Evolutionary conservation across 768 basidiomycete species (phyloP), one percentile per base, ranked within the genome.

Genomic region (Lanmaoa rubissima): DNA sequence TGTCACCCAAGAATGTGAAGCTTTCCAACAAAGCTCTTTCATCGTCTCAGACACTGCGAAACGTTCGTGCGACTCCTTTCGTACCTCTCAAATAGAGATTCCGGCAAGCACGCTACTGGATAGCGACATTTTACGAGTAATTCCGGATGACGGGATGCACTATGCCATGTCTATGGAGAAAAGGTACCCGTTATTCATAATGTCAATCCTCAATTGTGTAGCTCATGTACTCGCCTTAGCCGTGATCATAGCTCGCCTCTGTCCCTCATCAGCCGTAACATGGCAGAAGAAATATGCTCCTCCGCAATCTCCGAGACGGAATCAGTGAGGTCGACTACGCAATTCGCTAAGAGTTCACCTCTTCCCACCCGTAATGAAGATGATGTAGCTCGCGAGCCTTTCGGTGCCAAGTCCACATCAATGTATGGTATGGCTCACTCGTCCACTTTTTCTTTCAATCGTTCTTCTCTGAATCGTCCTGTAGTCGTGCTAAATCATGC

Each of bases 81-180:
- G 12, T 45, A 21, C 34, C 8, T 58, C 41, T 57, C 43, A n/a
- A 39, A 52, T 32, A 1, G 50, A 41, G 36, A 4, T 24, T 13
- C 3, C 46, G 1, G 4, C 51, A 16, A 60, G 57, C 17, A 24
- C 43, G 48, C 26, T 68, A 34, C 36, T 59, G 21, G 49, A 61
- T 24, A 53, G 36, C 24, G 67, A 68, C 43, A 31, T 68, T 26
- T 47, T 50, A 31, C 67, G 67, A 19, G 57, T 69, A 21, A 53
- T 67, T 5, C 50, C 60, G 7, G 53, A 58, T 11, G 4, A 53
- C 34, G 43, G 32, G 19, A 34, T 24, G n/a, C 13, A 36, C 26
- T 3, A 12, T 4, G 26, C 32, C 19, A 21, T 28, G 31, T 52
- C 55, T 19, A 21, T 5, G 42, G 58, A 59, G 26, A 53, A 4